Conservation (phyloP, 2,329 filamentous ascomycete genomes). For the Ceratocystis cubensis region DNA sequence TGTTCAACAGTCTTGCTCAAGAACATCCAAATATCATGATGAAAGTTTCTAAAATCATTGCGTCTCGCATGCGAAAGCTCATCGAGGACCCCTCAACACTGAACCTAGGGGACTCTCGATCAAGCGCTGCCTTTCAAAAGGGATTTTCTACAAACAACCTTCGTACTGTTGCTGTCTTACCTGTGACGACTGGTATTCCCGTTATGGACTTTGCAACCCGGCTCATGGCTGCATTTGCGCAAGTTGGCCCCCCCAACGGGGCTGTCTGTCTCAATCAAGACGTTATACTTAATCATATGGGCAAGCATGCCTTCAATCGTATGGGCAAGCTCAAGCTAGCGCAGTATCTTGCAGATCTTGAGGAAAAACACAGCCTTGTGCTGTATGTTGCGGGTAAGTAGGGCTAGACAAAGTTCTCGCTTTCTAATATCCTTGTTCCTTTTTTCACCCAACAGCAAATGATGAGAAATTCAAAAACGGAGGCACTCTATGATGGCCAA, state of each 20-base stretch:
- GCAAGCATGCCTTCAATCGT: slow-evolving; percentile 88
- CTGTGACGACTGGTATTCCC: slow-evolving; percentile 80
- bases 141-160: slow-evolving; percentile 82
- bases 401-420: background rate
- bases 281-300: slow-evolving; percentile 85
- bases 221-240: slow-evolving; percentile 72
- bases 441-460: slow-evolving; percentile 27
- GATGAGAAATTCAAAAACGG: slow-evolving; percentile 41
- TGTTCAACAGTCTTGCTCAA: slow-evolving; percentile 95
- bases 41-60: slow-evolving; percentile 97
- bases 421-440: slow-evolving; percentile 12
- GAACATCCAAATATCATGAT: slow-evolving; percentile 98
- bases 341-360: slow-evolving; percentile 89
- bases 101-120: slow-evolving; percentile 43
- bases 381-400: slow-evolving; percentile 72
- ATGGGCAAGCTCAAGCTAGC: slow-evolving; percentile 95
- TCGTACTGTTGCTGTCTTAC: slow-evolving; percentile 81
- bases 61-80: slow-evolving; percentile 79
- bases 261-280: slow-evolving; percentile 88
- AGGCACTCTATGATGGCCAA: slow-evolving; percentile 42
- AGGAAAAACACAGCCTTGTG: slow-evolving; percentile 93
- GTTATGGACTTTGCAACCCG: slow-evolving; percentile 91
- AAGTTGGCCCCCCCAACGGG: slow-evolving; percentile 80
- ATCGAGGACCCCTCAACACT: slow-evolving; percentile 68
- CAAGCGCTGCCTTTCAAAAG: slow-evolving; percentile 35